Base-by-base conservation (phyloP, 2,329 filamentous ascomycete genomes). In the Lasiodiplodia sp. region DNA sequence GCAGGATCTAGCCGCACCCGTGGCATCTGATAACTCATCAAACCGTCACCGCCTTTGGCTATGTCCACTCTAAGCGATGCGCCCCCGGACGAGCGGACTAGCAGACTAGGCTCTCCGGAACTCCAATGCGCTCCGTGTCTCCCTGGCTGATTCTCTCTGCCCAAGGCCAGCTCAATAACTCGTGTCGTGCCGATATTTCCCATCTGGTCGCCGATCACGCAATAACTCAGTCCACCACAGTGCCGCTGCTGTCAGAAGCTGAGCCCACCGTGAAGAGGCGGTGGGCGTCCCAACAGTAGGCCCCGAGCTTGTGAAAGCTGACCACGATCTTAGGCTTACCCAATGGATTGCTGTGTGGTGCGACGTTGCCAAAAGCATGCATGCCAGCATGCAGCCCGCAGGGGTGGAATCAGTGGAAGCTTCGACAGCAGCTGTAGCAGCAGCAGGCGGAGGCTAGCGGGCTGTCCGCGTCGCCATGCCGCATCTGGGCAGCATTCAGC, bases 1-100 rank as follows among this genome's bases (percentile, higher is more conserved):
- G 53, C 65, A 34, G 65, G 65, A 67, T 67, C 65, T 67, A 67
- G 65, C 65, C 65, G 65, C 40, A 11, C 28, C 58, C 3, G 28
- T 51, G 37, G 34, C 40, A 67, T 60, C 55, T 51, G 55, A 60
- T 67, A 67, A 38, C n/a, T 58, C 38, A 52, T 67, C 65, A 34
- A 31, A 38, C 38, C 52, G 65, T 58, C 65, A 64, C 60, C 60
- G 60, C 60, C 60, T 49, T 52, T 51, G 47, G 14, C 11, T 52
- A 5, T 5, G 7, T 8, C 28, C 38, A 4, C 47, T 23, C 28
- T n/a, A 8, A 8, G 11, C 60, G n/a, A 23, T n/a, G n/a, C 28
- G 16, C 40, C 60, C 31, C 60, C 47, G 10, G 11, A 8, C 44
- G 28, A 16, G 25, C 40, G 40, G 25, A 7, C 44, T 7, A 21